phyloP scores from a whole-genome alignment of 2,329 filamentous ascomycete species.

The Aspergillus proliferans region DNA sequence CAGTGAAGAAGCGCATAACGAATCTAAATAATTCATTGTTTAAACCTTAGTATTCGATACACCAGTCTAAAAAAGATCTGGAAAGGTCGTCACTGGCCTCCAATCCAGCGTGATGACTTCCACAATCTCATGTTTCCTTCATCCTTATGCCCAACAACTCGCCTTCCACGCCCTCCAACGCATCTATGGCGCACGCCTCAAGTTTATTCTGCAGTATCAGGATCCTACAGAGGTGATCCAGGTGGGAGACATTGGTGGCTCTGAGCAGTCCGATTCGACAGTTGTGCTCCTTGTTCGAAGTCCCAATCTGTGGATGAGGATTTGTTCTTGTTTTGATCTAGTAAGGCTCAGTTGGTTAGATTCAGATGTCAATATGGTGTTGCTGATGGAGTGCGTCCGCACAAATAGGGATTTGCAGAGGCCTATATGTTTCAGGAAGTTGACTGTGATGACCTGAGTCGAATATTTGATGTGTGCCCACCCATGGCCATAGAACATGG shows the following conservation, averaged over 20 bases:
- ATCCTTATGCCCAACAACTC: neutral
- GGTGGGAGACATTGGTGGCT: neutral
- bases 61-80: no score
- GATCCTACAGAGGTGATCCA: neutral
- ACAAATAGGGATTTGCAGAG: slow-evolving; percentile 56
- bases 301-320: neutral
- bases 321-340: neutral
- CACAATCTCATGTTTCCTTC: neutral
- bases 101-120: neutral
- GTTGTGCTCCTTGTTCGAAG: neutral
- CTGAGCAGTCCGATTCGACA: neutral
- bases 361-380: neutral
- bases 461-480: slow-evolving; percentile 57
- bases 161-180: neutral
- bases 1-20: no score
- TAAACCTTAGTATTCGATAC: no score
- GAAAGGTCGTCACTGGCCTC: no score
- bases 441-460: slow-evolving; percentile 59
- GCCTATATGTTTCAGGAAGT: slow-evolving; percentile 69
- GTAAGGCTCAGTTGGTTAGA: neutral
- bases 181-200: neutral
- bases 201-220: neutral
- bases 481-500: neutral
- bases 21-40: no score
- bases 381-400: neutral